Conservation (phyloP, 1,284 basidiomycete genomes). For the Gymnopus androsaceus region DNA sequence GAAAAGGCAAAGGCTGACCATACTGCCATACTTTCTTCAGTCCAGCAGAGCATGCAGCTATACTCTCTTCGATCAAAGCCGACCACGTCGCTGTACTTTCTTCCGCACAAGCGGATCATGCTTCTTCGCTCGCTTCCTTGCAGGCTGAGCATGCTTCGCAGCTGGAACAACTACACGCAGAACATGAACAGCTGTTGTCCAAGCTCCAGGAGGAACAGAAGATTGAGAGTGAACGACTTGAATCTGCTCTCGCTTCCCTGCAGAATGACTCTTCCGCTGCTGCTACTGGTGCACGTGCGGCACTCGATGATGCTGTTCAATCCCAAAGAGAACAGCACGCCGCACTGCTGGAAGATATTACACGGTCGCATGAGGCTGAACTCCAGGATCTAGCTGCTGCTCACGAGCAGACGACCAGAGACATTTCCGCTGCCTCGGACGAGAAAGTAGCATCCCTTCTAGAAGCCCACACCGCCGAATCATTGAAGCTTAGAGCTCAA, state of each 20-base stretch:
- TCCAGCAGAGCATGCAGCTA: slow-evolving; percentile 60
- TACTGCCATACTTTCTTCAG: slow-evolving; percentile 56
- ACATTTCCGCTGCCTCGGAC: slow-evolving; percentile 28
- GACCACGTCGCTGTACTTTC: slow-evolving; percentile 63
- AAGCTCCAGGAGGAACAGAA: slow-evolving; percentile 54
- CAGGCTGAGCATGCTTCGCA: slow-evolving; percentile 59
- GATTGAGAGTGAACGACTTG: slow-evolving; percentile 53
- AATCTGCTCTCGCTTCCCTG: slow-evolving; percentile 43
- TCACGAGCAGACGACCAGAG: slow-evolving; percentile 42
- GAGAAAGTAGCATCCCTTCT: slow-evolving; percentile 26
- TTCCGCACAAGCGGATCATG: too few species aligned
- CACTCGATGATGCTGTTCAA: slow-evolving; percentile 53
- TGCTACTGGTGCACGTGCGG: slow-evolving; percentile 42
- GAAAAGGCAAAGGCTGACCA: slow-evolving; percentile 70
- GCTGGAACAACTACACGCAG: slow-evolving; percentile 45
- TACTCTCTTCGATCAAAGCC: slow-evolving; percentile 61
- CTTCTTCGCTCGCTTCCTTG: too few species aligned
- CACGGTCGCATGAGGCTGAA: slow-evolving; percentile 56
- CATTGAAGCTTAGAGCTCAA: slow-evolving; percentile 43
- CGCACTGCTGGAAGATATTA: slow-evolving; percentile 52
- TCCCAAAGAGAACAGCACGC: slow-evolving; percentile 58
- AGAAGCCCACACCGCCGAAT: slow-evolving; percentile 41
- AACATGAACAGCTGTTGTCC: slow-evolving; percentile 45
- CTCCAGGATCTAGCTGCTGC: slow-evolving; percentile 44
- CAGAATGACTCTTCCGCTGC: slow-evolving; percentile 46